These are phyloP conservation scores for Mangifera indica DNA, from an alignment of 345 rosid genomes.

Conservation along the genomic window DNA sequence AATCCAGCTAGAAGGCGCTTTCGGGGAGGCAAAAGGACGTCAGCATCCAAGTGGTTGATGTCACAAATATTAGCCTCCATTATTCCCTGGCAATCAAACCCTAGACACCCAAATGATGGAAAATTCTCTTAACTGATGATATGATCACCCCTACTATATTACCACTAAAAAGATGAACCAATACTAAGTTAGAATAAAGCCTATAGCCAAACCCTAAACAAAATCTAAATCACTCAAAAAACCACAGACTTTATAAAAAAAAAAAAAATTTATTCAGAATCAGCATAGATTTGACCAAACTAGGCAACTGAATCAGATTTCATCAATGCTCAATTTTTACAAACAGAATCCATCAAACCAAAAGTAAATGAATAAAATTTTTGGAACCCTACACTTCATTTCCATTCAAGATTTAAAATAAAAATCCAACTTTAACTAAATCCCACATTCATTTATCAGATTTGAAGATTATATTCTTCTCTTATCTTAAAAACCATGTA, in stretches of 20 bases:
- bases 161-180: conserved; percentile 19
- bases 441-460: conserved; percentile 10
- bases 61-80: conserved; percentile 75
- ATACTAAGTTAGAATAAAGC: conserved; percentile 19
- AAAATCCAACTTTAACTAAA: conserved; percentile 16
- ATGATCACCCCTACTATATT: conserved; percentile 24
- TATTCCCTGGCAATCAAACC: conserved; percentile 24
- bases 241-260: neutral
- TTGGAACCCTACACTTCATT: conserved; percentile 23
- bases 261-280: conserved; percentile 8
- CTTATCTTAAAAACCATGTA: neutral
- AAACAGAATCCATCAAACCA: neutral
- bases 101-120: conserved; percentile 9
- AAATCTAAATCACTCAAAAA: conserved; percentile 4
- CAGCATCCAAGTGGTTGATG: conserved; percentile 69
- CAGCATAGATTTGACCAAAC: conserved; percentile 6
- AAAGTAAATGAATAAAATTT: conserved; percentile 9
- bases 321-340: conserved; percentile 8
- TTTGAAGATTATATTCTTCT: neutral
- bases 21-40: conserved; percentile 86
- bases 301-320: conserved; percentile 20
- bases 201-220: conserved; percentile 23
- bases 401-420: neutral
- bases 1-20: conserved; percentile 91
- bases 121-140: conserved; percentile 21